These are phyloP conservation scores for Xylariaceae sp. DNA, from an alignment of 2,329 filamentous ascomycete species.

Conservation along the genomic window DNA sequence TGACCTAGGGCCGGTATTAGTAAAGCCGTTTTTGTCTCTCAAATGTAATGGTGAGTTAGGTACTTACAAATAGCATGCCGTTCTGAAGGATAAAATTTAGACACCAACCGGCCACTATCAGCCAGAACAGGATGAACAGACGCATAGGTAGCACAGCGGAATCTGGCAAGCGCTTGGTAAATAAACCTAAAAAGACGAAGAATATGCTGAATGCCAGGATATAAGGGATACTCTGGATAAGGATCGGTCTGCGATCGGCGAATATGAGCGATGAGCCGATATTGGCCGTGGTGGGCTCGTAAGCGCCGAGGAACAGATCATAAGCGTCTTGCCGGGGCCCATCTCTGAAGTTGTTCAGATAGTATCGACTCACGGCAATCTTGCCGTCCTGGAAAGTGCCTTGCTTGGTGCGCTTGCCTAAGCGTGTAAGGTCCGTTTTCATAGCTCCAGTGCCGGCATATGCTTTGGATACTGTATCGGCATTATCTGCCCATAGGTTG, in stretches of 20 bases:
- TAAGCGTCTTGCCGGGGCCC: constrained; percentile 95
- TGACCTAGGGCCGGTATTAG: constrained; percentile 69
- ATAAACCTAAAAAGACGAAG: constrained; percentile 76
- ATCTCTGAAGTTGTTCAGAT: constrained; percentile 92
- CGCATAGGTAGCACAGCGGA: constrained; percentile 81
- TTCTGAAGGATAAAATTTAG: constrained; percentile 80
- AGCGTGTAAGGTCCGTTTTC: constrained; percentile 98
- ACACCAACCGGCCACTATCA: constrained; percentile 72
- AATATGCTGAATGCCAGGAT: constrained; percentile 86
- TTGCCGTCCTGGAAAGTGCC: constrained; percentile 86
- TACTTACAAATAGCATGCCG: constrained; percentile 92
- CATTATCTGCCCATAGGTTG: constrained; percentile 98
- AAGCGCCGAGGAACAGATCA: constrained; percentile 89
- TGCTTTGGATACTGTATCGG: constrained; percentile 88
- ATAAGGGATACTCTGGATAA: constrained; percentile 95
- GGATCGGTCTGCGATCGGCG: constrained; percentile 80
- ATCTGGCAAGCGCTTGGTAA: constrained; percentile 75
- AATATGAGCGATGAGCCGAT: constrained; percentile 79
- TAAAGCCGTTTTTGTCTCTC: not conserved
- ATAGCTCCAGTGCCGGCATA: constrained; percentile 97
- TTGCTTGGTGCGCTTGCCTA: constrained; percentile 83
- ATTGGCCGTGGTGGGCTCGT: constrained; percentile 75
- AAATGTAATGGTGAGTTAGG: not conserved
- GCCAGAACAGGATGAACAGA: constrained; percentile 81
- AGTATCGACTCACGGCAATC: constrained; percentile 88